These are phyloP conservation scores for Pelargonium myrrhifolium DNA, from an alignment of 441 rosid genomes.

Conservation along the genomic window DNA sequence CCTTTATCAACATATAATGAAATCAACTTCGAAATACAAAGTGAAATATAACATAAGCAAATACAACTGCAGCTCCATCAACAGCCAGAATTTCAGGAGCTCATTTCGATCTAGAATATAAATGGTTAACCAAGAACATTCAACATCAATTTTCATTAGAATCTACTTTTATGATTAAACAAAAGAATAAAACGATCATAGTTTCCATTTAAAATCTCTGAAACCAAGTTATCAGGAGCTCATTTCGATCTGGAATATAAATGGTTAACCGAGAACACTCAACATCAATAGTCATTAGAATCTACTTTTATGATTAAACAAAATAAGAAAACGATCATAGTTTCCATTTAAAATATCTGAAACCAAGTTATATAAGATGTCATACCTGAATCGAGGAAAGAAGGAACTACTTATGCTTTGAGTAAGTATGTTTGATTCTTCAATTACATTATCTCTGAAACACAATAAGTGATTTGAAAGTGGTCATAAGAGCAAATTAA, in stretches of 20 bases:
- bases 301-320: not conserved
- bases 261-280: not conserved
- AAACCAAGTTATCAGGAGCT: not conserved
- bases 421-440: conserved; percentile 42
- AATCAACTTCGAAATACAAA: no score
- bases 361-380: conserved; percentile 11
- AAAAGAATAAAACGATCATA: not conserved
- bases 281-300: not conserved
- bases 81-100: not conserved
- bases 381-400: conserved; percentile 77
- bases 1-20: no score
- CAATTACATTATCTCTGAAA: conserved; percentile 41
- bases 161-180: not conserved
- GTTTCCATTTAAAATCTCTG: not conserved
- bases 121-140: not conserved
- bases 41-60: no score
- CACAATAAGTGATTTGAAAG: conserved; percentile 14
- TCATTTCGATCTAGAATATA: not conserved
- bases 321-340: not conserved
- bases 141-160: not conserved
- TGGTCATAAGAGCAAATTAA: conserved; percentile 3
- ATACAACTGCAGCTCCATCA: not conserved
- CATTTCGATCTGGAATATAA: not conserved
- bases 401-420: conserved; percentile 67
- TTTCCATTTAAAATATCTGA: not conserved